A percentile compares a stretch with the other conserved stretches of the same genome.
Evolutionary conservation across 2,329 filamentous ascomycete species (phyloP).

Genomic region (Sclerotinia borealis): DNA sequence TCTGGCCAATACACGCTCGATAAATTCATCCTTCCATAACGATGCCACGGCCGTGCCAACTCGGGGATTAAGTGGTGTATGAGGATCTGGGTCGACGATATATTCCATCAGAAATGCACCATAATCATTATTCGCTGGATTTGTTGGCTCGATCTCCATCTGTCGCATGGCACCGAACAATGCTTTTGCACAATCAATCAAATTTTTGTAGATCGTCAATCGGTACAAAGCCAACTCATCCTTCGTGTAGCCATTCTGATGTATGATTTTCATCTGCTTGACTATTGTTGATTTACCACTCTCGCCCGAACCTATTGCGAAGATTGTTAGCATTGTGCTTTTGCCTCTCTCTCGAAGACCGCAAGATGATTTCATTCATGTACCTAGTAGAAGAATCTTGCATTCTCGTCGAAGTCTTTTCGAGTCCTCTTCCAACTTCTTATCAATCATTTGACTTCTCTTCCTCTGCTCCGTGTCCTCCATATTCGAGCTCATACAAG

Average conservation of each 20-base stretch:
- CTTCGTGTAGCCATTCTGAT: slow-evolving; percentile 92
- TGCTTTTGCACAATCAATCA: slow-evolving; percentile 93
- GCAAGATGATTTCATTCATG: slow-evolving; percentile 29
- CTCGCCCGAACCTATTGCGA: slow-evolving; percentile 76
- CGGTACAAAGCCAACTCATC: slow-evolving; percentile 93
- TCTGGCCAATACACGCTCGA: slow-evolving; percentile 78
- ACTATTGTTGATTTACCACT: slow-evolving; percentile 99
- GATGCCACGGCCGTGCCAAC: slow-evolving; percentile 79
- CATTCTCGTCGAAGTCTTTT: slow-evolving; percentile 91
- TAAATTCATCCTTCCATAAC: slow-evolving; percentile 85
- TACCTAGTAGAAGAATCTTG: slow-evolving; percentile 96
- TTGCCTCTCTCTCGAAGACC: background rate
- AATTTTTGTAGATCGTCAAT: slow-evolving; percentile 95
- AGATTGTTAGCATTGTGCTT: slow-evolving; percentile 19
- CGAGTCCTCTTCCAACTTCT: slow-evolving; percentile 88
- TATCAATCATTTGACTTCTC: slow-evolving; percentile 92
- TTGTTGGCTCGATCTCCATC: slow-evolving; percentile 76
- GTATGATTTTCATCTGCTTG: slow-evolving; percentile 99
- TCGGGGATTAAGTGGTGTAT: slow-evolving; percentile 72
- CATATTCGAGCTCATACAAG: slow-evolving; percentile 77
- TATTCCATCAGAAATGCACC: slow-evolving; percentile 81
- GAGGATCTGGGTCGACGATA: slow-evolving; percentile 83
- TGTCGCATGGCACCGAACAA: slow-evolving; percentile 88
- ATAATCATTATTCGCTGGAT: slow-evolving; percentile 64
- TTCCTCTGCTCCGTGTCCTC: slow-evolving; percentile 93